Percentiles rank a stretch among this genome's conserved stretches.
phyloP scores from a whole-genome alignment of 352 stramenopile genomes.

The Globisporangium recalcitrans region DNA sequence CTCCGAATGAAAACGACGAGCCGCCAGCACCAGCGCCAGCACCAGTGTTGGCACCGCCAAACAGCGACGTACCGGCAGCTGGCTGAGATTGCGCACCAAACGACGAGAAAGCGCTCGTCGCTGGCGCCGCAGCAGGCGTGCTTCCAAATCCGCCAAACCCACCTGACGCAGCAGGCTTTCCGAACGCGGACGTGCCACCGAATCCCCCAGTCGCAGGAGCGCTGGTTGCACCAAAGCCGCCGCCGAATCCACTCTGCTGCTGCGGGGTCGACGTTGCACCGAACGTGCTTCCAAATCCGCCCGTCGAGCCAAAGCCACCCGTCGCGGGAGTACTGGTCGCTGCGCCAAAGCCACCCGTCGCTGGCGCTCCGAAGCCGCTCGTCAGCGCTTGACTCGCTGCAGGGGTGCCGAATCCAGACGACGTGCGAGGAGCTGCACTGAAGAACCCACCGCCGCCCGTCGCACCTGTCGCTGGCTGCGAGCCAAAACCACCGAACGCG shows the following conservation, averaged over 20 bases:
- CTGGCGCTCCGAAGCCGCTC: slow-evolving; percentile 38
- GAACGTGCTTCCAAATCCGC: slow-evolving; percentile 55
- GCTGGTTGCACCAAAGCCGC: slow-evolving; percentile 38
- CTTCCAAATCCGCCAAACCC: slow-evolving; percentile 38
- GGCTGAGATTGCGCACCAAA: slow-evolving; percentile 34
- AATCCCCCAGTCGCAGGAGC: slow-evolving; percentile 35
- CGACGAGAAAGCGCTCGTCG: slow-evolving; percentile 31
- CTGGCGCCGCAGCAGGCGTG: slow-evolving; percentile 25
- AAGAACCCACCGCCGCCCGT: slow-evolving; percentile 31
- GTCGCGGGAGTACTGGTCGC: slow-evolving; percentile 20
- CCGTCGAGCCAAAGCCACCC: slow-evolving; percentile 31
- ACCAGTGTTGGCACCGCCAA: slow-evolving; percentile 29
- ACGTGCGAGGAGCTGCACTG: slow-evolving; percentile 22
- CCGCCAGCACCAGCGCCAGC: slow-evolving; percentile 23
- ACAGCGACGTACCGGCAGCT: slow-evolving; percentile 32
- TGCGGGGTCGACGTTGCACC: slow-evolving; percentile 32
- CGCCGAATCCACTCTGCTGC: slow-evolving; percentile 41
- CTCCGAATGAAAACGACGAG: slow-evolving; percentile 39
- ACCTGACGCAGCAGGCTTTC: slow-evolving; percentile 31
- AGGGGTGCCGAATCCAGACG: slow-evolving; percentile 34
- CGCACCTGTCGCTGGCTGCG: slow-evolving; percentile 27
- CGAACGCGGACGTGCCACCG: slow-evolving; percentile 38
- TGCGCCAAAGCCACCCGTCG: slow-evolving; percentile 31
- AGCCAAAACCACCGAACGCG: slow-evolving; percentile 53
- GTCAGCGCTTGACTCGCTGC: slow-evolving; percentile 20